Base-by-base conservation (phyloP, 495 filamentous ascomycete species). In the Penicillium atrosanguineum region DNA sequence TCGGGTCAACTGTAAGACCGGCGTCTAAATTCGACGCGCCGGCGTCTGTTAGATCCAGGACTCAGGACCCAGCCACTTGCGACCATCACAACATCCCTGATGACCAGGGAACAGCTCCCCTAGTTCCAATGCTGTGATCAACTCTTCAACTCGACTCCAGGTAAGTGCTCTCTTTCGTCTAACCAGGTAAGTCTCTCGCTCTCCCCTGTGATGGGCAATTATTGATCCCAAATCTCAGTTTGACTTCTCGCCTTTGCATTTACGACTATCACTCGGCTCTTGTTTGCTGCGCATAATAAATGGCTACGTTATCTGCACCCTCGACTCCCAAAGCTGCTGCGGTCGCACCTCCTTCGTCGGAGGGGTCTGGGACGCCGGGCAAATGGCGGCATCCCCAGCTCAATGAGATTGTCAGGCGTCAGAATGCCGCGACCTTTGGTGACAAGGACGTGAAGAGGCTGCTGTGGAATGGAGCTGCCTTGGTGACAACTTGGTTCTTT, bases 381-480 rank as follows among this genome's bases (percentile, higher is more conserved):
- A 89, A 86, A 70, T 97, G 92, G 92, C 81, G 82, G 55, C 92
- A 97, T 69, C 92, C 92, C 5, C 82, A 83, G 26, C 72, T 95
- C 44, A 75, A 86, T 56, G 90, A 95, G 66, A 88, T 97, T 57
- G 79, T 84, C 14, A 79, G 78, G 46, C 84, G 92, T 26, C 88
- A 88, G 52, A 83, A 84, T 69, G 85, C 83, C 18, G 78, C 83
- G 7, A 86, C 76, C 40, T 95, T 97, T 66, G 81, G 81, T 19
- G 83, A 89, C 44, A 78, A 76, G 47, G 89, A 91, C 54, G 62
- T 91, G 16, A 77, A 73, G 44, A 80, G 74, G 36, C 78, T 95
- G 18, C 48, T 79, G 23, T 84, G 83, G 69, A 95, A 94, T 68
- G 67, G 72, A 3, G 66, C 57, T 12, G 74, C 83, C 20, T 61